Base-by-base conservation (phyloP, 768 basidiomycete species). In the Coprinopsis sp. region DNA sequence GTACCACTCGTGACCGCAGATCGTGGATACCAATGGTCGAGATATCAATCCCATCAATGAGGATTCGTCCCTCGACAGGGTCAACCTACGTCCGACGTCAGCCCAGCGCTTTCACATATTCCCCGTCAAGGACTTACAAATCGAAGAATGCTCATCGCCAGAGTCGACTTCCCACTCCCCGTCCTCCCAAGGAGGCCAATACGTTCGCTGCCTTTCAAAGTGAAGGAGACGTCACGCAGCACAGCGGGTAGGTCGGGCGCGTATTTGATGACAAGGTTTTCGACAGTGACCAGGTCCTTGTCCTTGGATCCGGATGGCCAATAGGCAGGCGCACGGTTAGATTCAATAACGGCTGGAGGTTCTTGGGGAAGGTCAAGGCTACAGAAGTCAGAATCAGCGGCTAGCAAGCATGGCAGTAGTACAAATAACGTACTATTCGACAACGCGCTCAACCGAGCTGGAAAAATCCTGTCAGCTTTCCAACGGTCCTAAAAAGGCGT, bases 41-140 rank as follows among this genome's bases (percentile, higher is more conserved):
- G 42, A 92, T 90, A 57, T 94, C 91, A 48, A 94, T 83, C 4
- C 91, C 92, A 51, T 93, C 92, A 16, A 95, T 82, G 37, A 87
- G 24, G 41, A 96, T 91, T 19, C 73, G 74, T 0, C 93, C 93
- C 13, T 67, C 69, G 2, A 73, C 67, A 1, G 92, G 90, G 58
- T 95, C 91, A 14, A 83, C 79, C 81, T 83, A 47, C 22, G 36
- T 27, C 14, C 44, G 19, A 37, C 21, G 10, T 52, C 43, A 50
- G 38, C 37, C 25, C 24, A 31, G 22, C 31, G 21, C 8, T 21
- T 34, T 13, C 12, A 11, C 40, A 18, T 30, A 25, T 6, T 1
- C n/a, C 40, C 29, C 40, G 46, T 19, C 31, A 33, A 34, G n/a
- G 18, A 70, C 81, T 44, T 55, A 84, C 83, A 56, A 94, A 93